Evolutionary conservation across 1,284 basidiomycete species (phyloP).

Genomic region (Puccinia horiana): DNA sequence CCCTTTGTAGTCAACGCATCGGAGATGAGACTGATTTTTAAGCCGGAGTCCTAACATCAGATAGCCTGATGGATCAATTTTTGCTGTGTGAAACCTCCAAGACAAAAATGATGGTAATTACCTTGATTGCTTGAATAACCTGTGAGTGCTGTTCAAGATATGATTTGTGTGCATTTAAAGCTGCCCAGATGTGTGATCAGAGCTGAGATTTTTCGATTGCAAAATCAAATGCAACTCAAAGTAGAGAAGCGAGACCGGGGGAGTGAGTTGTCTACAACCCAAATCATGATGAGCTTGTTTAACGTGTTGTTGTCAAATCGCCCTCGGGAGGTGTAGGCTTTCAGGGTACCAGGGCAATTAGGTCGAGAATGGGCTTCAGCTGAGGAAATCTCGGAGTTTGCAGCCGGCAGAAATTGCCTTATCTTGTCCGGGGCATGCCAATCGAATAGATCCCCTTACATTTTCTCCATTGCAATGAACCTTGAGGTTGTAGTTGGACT

Average conservation of each 20-base stretch:
- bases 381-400: not conserved
- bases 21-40: not conserved
- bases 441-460: not conserved
- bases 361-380: no score
- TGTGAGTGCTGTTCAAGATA: not conserved
- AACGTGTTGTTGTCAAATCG: conserved; percentile 4
- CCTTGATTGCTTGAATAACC: conserved; percentile 8
- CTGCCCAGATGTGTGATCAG: not conserved
- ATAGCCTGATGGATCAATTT: not conserved
- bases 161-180: not conserved
- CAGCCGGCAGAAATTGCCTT: conserved; percentile 1
- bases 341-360: not conserved
- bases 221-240: not conserved
- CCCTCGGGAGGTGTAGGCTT: not conserved
- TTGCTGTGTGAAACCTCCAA: not conserved
- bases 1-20: conserved; percentile 11
- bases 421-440: not conserved
- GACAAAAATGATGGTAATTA: not conserved
- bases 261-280: not conserved
- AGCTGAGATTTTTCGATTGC: not conserved
- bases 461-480: not conserved
- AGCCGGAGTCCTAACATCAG: not conserved
- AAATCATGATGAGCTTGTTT: not conserved
- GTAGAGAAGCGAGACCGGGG: not conserved
- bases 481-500: conserved; percentile 14